phyloP scores from a whole-genome alignment of 2,329 filamentous ascomycete genomes.

The Ophiostoma tasmaniense region DNA sequence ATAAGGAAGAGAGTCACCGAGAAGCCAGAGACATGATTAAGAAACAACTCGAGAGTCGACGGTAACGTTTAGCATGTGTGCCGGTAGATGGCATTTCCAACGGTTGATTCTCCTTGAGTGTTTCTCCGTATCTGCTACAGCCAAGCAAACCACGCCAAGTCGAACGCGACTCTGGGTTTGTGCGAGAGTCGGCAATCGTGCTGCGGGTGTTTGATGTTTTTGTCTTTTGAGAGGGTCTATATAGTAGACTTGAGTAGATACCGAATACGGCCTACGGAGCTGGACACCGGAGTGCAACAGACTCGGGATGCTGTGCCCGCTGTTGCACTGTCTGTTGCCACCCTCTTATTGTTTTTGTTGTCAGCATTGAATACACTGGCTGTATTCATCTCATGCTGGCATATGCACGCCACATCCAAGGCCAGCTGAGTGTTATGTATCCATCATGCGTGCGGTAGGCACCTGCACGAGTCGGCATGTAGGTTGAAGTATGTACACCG shows the following conservation, averaged over 20 bases:
- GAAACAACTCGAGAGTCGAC: neutral
- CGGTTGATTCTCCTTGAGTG: neutral
- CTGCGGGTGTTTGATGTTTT: neutral
- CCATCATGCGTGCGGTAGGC: neutral
- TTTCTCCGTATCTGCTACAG: conserved; percentile 1
- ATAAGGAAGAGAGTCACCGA: neutral
- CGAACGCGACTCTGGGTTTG: conserved; percentile 3
- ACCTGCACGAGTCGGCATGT: neutral
- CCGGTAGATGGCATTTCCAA: neutral
- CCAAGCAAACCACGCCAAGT: conserved; percentile 1
- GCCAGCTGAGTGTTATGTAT: neutral
- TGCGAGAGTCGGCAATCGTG: conserved; percentile 4
- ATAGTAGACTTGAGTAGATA: neutral
- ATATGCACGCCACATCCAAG: neutral
- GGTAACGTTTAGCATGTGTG: conserved; percentile 8
- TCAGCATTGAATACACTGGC: neutral
- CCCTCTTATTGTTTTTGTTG: neutral
- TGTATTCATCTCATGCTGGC: neutral
- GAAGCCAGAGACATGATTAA: neutral
- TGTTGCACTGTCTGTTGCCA: neutral
- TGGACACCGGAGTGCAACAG: neutral
- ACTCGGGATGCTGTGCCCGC: neutral
- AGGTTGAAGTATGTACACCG: neutral
- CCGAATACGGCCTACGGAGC: neutral
- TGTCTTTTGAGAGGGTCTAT: neutral